Conservation (phyloP, 2,329 filamentous ascomycete genomes). For the Delphinella strobiligena region DNA sequence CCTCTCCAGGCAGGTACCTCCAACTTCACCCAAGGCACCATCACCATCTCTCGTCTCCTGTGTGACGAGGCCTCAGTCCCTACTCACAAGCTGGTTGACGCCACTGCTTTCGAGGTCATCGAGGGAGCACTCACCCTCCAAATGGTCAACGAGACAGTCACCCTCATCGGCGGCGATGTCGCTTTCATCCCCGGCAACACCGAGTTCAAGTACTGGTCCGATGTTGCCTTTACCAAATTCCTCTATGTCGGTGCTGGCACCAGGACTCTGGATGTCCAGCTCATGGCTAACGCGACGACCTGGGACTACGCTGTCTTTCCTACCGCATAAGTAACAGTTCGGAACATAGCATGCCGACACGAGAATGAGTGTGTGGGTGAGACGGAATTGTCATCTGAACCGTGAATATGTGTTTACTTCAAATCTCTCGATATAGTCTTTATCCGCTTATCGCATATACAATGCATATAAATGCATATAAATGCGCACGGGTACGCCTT, state of each 20-base stretch:
- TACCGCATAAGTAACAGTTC: too few species aligned
- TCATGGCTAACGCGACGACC: not conserved
- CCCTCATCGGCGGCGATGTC: slow-evolving; percentile 4
- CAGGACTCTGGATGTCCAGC: not conserved
- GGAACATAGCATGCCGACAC: too few species aligned
- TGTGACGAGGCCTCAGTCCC: slow-evolving; percentile 11
- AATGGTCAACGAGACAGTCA: not conserved
- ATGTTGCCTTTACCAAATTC: slow-evolving; percentile 6
- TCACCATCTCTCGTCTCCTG: slow-evolving; percentile 25
- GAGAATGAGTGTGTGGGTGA: too few species aligned
- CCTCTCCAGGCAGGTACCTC: slow-evolving; percentile 23
- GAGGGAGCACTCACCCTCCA: slow-evolving; percentile 1
- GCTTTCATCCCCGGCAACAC: slow-evolving; percentile 5
- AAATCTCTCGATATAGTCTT: too few species aligned
- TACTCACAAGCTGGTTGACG: slow-evolving; percentile 17
- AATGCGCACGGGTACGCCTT: too few species aligned
- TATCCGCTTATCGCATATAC: too few species aligned
- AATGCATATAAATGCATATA: too few species aligned
- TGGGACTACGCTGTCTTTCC: slow-evolving; percentile 8
- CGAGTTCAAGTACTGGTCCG: slow-evolving; percentile 3
- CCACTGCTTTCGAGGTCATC: slow-evolving; percentile 5
- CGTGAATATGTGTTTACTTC: too few species aligned
- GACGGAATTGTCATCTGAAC: too few species aligned
- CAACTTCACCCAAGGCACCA: slow-evolving; percentile 33
- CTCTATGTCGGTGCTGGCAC: slow-evolving; percentile 5